phyloP scores from a whole-genome alignment of 257 asterid genomes.

The Cynanchum wilfordii region DNA sequence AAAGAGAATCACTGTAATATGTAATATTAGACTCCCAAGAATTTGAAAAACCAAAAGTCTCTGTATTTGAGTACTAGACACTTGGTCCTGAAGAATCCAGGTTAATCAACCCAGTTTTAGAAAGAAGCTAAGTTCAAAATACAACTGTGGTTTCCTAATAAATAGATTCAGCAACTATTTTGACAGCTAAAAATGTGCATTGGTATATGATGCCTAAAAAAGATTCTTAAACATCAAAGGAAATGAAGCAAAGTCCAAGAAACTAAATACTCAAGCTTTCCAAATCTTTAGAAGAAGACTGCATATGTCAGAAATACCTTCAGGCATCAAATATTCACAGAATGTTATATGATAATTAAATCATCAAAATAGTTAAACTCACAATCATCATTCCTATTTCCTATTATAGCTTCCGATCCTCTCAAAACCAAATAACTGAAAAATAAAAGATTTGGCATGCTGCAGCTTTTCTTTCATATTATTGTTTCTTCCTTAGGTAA shows the following conservation, averaged over 20 bases:
- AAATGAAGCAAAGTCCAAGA: background rate
- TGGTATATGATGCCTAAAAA: background rate
- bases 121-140: background rate
- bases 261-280: no score
- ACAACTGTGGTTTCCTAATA: background rate
- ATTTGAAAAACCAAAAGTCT: background rate
- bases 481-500: no score
- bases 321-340: background rate
- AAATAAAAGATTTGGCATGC: no score
- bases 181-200: background rate
- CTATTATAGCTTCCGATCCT: no score
- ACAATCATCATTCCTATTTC: no score
- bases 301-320: background rate
- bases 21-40: background rate
- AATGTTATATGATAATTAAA: no score
- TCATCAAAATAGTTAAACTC: background rate
- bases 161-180: background rate
- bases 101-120: background rate
- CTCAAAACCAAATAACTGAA: no score
- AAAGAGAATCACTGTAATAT: background rate
- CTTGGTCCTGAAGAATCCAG: background rate
- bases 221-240: background rate
- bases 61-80: background rate
- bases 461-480: no score
- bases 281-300: no score